Evolutionary conservation across 2,329 filamentous ascomycete species (phyloP).

Genomic region (Botrytis medusae): DNA sequence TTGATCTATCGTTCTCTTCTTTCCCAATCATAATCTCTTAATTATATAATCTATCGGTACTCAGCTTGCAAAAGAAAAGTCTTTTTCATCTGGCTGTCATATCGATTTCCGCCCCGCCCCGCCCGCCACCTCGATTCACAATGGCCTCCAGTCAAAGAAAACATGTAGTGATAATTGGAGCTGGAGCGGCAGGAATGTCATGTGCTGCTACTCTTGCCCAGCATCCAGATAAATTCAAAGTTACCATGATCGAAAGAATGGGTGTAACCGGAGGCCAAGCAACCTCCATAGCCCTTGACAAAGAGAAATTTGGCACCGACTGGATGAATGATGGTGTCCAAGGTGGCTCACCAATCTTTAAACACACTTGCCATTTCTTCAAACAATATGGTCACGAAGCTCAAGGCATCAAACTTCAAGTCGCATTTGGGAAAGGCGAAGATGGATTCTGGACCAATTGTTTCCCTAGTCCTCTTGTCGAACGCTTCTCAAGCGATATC

Average conservation of each 20-base stretch:
- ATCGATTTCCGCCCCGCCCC: too few species aligned
- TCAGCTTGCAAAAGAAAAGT: not conserved
- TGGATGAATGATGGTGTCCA: conserved; percentile 67
- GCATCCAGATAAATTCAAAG: conserved; percentile 63
- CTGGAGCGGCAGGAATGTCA: conserved; percentile 60
- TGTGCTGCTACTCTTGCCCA: conserved; percentile 66
- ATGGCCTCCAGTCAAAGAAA: conserved; percentile 38
- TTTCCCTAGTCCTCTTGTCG: conserved; percentile 59
- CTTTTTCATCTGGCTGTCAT: not conserved
- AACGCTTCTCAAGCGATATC: conserved; percentile 56
- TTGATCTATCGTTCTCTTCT: not conserved
- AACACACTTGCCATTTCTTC: conserved; percentile 67
- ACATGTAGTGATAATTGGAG: conserved; percentile 59
- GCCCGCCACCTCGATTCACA: not conserved
- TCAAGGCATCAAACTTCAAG: conserved; percentile 59
- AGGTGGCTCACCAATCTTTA: conserved; percentile 60
- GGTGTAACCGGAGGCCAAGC: conserved; percentile 61
- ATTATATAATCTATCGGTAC: not conserved
- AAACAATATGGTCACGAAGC: conserved; percentile 55
- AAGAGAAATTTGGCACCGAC: conserved; percentile 54
- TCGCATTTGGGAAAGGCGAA: conserved; percentile 60
- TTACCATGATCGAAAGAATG: conserved; percentile 61
- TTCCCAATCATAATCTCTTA: not conserved
- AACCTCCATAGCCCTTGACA: conserved; percentile 58
- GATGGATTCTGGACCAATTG: conserved; percentile 66